Percentiles rank a stretch among this genome's conserved stretches.
Evolutionary conservation across 768 basidiomycete species (phyloP).

Genomic region (Xerocomus spinulosus): DNA sequence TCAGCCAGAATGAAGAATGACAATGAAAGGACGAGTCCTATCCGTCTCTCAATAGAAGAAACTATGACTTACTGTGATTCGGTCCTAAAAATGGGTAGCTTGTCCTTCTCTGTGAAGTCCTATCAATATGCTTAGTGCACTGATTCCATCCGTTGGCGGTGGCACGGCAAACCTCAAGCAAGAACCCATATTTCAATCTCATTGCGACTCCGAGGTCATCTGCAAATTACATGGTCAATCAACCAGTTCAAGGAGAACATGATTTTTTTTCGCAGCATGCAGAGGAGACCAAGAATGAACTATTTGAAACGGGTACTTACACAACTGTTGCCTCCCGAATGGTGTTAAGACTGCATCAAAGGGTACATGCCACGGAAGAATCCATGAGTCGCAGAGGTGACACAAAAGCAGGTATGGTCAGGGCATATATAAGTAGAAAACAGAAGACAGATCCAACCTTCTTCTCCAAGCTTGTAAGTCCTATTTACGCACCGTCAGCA

Average conservation of each 20-base stretch:
- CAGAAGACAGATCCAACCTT: conserved; percentile 42
- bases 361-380: not conserved
- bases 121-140: conserved; percentile 28
- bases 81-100: conserved; percentile 74
- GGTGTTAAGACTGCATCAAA: conserved; percentile 66
- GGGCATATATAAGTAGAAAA: not conserved
- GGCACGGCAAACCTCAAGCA: conserved; percentile 46
- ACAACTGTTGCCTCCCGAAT: conserved; percentile 84
- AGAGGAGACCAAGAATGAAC: no score
- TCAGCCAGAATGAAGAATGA: not conserved
- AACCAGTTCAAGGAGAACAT: no score
- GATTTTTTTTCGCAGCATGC: no score
- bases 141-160: conserved; percentile 4
- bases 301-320: conserved; percentile 35
- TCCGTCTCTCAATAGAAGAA: not conserved
- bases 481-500: conserved; percentile 32
- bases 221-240: conserved; percentile 19
- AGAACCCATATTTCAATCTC: conserved; percentile 74
- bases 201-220: conserved; percentile 67
- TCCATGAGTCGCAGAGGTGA: not conserved
- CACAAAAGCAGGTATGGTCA: conserved; percentile 2
- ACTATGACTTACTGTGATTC: conserved; percentile 55
- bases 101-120: conserved; percentile 57
- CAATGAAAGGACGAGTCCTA: not conserved
- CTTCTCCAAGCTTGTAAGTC: conserved; percentile 89